Evolutionary conservation across 768 basidiomycete genomes (phyloP).

Genomic region (Mycena capillaripes): DNA sequence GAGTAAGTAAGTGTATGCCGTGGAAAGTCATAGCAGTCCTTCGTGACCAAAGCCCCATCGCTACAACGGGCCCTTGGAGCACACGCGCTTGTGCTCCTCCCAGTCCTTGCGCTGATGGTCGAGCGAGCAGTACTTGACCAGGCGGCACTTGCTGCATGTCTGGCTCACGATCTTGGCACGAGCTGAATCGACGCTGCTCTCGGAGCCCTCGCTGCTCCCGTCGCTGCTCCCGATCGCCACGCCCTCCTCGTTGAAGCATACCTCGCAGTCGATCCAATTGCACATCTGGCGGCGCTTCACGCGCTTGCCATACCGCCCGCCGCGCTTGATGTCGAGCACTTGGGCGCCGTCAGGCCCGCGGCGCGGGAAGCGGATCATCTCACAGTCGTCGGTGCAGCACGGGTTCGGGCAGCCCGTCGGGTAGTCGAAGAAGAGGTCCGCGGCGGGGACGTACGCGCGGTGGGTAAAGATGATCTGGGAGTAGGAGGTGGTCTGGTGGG

Average conservation of each 20-base stretch:
- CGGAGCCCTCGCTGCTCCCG: slow-evolving; percentile 59
- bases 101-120: slow-evolving; percentile 84
- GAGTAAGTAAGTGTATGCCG: not conserved
- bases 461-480: slow-evolving; percentile 88
- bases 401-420: slow-evolving; percentile 86
- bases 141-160: slow-evolving; percentile 82
- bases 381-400: slow-evolving; percentile 85
- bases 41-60: not conserved
- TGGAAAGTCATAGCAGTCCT: slow-evolving; percentile 18
- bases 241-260: slow-evolving; percentile 67
- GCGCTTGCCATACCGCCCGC: slow-evolving; percentile 62
- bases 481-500: slow-evolving; percentile 84
- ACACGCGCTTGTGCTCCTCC: slow-evolving; percentile 84
- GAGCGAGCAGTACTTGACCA: slow-evolving; percentile 83
- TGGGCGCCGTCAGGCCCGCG: slow-evolving; percentile 72
- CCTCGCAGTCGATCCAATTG: slow-evolving; percentile 85
- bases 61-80: slow-evolving; percentile 46
- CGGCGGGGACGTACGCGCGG: slow-evolving; percentile 75
- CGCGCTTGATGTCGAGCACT: slow-evolving; percentile 74
- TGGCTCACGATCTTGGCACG: slow-evolving; percentile 59
- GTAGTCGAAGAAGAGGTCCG: slow-evolving; percentile 82
- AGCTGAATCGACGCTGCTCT: slow-evolving; percentile 55
- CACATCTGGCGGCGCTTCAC: slow-evolving; percentile 77
- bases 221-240: slow-evolving; percentile 37
- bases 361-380: slow-evolving; percentile 85